Evolutionary conservation across 805 yeast genomes (phyloP).

Genomic region (Candida insectorum): DNA sequence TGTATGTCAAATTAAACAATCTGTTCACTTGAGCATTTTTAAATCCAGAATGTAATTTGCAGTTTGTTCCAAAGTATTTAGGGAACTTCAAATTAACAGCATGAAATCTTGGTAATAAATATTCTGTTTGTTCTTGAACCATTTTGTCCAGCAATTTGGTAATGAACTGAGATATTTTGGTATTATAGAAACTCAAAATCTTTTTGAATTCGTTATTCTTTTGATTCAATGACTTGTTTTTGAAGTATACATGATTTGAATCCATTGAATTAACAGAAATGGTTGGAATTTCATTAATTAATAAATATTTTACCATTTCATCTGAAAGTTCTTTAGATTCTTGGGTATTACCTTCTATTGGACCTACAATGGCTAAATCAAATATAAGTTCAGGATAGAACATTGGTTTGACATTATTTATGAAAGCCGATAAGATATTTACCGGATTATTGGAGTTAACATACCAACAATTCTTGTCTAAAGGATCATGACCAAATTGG

Average conservation of each 20-base stretch:
- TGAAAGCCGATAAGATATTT: conserved; percentile 21
- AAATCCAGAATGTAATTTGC: conserved; percentile 4
- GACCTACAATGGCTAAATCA: conserved; percentile 33
- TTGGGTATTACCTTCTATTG: conserved; percentile 22
- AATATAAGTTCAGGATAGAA: conserved; percentile 23
- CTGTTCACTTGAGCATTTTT: background rate
- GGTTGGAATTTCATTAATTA: conserved; percentile 14
- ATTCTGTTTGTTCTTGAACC: background rate
- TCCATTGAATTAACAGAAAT: conserved; percentile 25
- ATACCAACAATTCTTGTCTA: conserved; percentile 30
- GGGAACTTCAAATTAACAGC: conserved; percentile 10
- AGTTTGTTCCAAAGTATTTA: conserved; percentile 6
- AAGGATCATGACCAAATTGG: conserved; percentile 33
- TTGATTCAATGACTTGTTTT: conserved; percentile 22
- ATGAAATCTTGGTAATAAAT: conserved; percentile 10
- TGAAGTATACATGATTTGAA: conserved; percentile 26
- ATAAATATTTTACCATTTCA: conserved; percentile 6
- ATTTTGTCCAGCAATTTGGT: conserved; percentile 8
- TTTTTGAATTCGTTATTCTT: conserved; percentile 20
- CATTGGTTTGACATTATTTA: conserved; percentile 23
- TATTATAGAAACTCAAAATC: conserved; percentile 24
- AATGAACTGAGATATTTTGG: conserved; percentile 19
- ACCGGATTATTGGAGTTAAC: conserved; percentile 26
- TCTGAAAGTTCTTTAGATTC: background rate
- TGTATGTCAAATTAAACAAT: conserved; percentile 3